Conservation (phyloP, 805 yeast genomes). For the Suhomyces kilbournensis region DNA sequence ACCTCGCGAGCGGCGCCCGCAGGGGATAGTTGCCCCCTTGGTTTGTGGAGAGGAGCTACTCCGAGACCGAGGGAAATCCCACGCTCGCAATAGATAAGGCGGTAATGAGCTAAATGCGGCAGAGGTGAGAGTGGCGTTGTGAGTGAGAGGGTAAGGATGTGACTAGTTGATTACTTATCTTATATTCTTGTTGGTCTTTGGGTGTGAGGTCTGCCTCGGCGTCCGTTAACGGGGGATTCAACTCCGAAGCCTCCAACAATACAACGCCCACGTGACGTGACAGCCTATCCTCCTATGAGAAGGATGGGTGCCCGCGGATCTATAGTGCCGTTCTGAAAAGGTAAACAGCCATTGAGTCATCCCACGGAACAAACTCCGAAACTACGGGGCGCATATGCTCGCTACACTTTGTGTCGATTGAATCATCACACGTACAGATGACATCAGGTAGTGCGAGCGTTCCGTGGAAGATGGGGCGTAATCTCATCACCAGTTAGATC, state of each 20-base stretch:
- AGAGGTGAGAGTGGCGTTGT: too few species aligned
- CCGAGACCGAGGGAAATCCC: constrained; percentile 5
- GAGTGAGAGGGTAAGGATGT: too few species aligned
- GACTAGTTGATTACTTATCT: too few species aligned
- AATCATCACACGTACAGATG: background rate
- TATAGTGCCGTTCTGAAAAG: background rate
- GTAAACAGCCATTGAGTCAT: background rate
- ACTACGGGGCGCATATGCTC: background rate
- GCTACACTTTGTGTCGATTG: background rate
- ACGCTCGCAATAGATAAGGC: too few species aligned
- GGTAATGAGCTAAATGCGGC: too few species aligned
- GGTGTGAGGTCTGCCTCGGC: background rate
- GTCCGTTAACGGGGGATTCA: background rate
- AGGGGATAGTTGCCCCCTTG: background rate
- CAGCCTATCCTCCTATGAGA: background rate
- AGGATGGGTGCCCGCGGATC: background rate
- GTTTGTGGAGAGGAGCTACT: constrained; percentile 1
- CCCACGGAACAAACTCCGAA: constrained; percentile 1
- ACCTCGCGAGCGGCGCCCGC: background rate
- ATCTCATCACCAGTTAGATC: background rate
- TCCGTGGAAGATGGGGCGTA: background rate
- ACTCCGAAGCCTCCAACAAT: background rate
- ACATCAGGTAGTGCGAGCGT: background rate
- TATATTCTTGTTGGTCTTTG: too few species aligned
- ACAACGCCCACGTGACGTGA: background rate